Evolutionary conservation across 768 basidiomycete species (phyloP).

Genomic region (Mycena haematopus): DNA sequence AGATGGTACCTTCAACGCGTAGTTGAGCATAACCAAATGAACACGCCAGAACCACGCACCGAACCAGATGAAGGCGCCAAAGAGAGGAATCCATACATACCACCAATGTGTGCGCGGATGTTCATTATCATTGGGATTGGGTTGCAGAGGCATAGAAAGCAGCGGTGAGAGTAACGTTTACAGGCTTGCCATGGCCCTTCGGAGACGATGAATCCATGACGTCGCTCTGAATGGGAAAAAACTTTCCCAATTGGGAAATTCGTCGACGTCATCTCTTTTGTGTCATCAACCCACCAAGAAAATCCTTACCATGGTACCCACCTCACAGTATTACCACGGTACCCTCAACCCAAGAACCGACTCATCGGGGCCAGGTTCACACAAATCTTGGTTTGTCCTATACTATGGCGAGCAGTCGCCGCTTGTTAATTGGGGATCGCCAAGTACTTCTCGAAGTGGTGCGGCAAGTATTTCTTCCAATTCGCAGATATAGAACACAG

Average conservation of each 20-base stretch:
- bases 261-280: too few relatives aligned
- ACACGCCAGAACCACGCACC: conserved; percentile 40
- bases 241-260: conserved; percentile 6
- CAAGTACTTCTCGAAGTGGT: too few relatives aligned
- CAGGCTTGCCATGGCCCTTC: not conserved
- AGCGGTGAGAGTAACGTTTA: not conserved
- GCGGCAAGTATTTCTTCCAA: too few relatives aligned
- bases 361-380: too few relatives aligned
- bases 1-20: conserved; percentile 52
- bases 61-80: conserved; percentile 71
- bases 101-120: conserved; percentile 56
- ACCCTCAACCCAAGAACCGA: not conserved
- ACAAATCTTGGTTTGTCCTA: too few relatives aligned
- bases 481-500: too few relatives aligned
- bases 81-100: conserved; percentile 69
- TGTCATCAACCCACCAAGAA: too few relatives aligned
- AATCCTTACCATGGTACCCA: too few relatives aligned
- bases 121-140: conserved; percentile 33
- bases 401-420: too few relatives aligned
- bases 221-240: conserved; percentile 4
- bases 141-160: conserved; percentile 33
- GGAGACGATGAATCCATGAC: not conserved
- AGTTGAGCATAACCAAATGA: not conserved
- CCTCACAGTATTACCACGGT: not conserved
- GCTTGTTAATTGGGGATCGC: too few relatives aligned